Evolutionary conservation across 1,284 basidiomycete species (phyloP).

Genomic region (Marasmius tenuissimus): DNA sequence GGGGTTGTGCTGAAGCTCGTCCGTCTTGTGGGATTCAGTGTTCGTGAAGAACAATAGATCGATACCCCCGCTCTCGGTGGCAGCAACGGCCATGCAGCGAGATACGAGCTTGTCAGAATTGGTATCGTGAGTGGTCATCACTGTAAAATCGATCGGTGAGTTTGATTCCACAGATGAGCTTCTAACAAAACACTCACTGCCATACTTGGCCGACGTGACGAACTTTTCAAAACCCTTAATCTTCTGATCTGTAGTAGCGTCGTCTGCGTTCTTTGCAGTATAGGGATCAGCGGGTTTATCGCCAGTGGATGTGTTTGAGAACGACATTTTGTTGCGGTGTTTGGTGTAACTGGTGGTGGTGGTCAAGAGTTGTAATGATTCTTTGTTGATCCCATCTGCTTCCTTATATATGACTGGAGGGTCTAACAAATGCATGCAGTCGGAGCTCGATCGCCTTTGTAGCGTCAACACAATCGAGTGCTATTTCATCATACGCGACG

Average conservation of each 20-base stretch:
- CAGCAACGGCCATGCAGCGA: background rate
- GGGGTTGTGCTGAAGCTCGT: constrained; percentile 73
- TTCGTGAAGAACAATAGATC: background rate
- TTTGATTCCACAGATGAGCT: background rate
- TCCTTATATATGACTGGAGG: no score
- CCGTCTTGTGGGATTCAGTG: constrained; percentile 62
- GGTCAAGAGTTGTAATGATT: background rate
- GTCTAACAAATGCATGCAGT: background rate
- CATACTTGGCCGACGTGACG: background rate
- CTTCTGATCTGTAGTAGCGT: background rate
- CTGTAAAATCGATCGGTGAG: background rate
- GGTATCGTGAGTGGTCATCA: background rate
- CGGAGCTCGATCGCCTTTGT: background rate
- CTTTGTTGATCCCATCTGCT: no score
- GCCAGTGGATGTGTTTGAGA: background rate
- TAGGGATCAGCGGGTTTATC: background rate
- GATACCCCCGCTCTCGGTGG: background rate
- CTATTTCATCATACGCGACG: background rate
- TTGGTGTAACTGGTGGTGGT: background rate
- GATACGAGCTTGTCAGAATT: background rate
- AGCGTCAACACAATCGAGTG: background rate
- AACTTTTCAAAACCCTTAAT: background rate
- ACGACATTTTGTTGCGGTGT: background rate
- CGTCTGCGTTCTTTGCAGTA: background rate
- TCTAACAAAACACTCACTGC: background rate